Percentiles rank a stretch among this genome's conserved stretches.
Evolutionary conservation across 2,329 filamentous ascomycete species (phyloP).

Genomic region (Talaromyces sp.): DNA sequence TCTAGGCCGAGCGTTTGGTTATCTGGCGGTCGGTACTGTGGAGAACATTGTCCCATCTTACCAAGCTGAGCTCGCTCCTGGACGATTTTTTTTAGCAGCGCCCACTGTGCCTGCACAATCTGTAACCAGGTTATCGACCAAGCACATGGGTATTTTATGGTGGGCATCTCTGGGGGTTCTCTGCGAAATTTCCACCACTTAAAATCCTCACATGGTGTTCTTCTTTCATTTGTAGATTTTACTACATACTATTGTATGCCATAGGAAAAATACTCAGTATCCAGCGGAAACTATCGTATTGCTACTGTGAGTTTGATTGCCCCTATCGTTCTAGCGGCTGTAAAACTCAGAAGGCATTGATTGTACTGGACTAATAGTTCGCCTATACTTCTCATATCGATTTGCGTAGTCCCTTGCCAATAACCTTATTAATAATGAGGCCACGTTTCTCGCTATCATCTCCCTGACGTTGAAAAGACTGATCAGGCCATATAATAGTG

Average conservation of each 20-base stretch:
- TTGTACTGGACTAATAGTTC: no score
- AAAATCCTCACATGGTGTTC: neutral
- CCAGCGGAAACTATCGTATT: neutral
- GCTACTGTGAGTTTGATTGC: rapidly evolving
- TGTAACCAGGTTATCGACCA: no score
- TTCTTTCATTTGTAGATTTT: neutral
- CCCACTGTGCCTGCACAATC: neutral
- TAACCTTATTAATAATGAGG: neutral
- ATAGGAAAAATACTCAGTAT: neutral
- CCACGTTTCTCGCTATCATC: neutral
- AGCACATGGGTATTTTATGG: no score
- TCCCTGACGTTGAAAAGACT: neutral
- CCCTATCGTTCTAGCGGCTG: no score
- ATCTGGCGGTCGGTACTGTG: neutral
- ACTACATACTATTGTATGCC: neutral
- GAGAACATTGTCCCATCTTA: neutral
- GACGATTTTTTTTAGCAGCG: no score
- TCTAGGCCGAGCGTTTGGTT: neutral
- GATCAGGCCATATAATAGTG: neutral
- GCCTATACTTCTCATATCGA: neutral
- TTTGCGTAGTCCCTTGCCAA: neutral
- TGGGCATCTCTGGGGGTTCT: neutral
- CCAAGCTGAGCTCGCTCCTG: neutral
- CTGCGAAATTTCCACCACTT: neutral
- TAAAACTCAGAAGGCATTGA: no score